phyloP scores from a whole-genome alignment of 2,329 filamentous ascomycete species.

The Hymenoscyphus fraxineus region DNA sequence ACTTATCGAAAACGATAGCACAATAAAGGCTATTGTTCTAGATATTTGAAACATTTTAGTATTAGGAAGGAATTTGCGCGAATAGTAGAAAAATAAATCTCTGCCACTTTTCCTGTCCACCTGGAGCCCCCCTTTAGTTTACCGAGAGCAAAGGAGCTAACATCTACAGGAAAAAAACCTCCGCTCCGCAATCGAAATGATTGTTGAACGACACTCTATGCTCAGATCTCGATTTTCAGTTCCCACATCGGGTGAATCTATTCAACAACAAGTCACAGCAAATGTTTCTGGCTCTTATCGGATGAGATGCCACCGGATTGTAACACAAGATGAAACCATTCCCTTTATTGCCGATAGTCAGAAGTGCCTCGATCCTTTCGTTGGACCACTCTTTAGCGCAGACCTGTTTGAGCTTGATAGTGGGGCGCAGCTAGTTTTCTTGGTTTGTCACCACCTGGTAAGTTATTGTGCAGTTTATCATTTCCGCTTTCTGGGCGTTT shows the following conservation, averaged over 20 bases:
- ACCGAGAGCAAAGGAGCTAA: too few species aligned
- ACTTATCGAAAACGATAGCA: too few species aligned
- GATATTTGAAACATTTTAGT: too few species aligned
- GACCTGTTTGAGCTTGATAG: conserved; percentile 23
- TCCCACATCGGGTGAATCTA: conserved; percentile 26
- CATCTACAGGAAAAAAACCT: conserved; percentile 7
- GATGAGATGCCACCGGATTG: conserved; percentile 4
- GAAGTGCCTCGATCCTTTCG: conserved; percentile 31
- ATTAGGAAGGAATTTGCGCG: too few species aligned
- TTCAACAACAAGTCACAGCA: conserved; percentile 36
- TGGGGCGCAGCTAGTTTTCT: conserved; percentile 35
- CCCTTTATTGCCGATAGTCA: conserved; percentile 25
- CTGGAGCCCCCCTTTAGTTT: too few species aligned
- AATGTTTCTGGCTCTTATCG: conserved; percentile 17
- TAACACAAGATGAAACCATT: background rate
- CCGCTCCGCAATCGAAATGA: conserved; percentile 28
- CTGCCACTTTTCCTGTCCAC: too few species aligned
- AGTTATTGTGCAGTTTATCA: too few species aligned
- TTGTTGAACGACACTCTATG: conserved; percentile 39
- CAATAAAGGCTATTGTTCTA: too few species aligned
- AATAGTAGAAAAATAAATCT: too few species aligned
- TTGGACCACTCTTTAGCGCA: conserved; percentile 23
- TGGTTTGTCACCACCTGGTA: conserved; percentile 27
- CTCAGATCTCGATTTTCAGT: conserved; percentile 37
- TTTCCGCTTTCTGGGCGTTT: too few species aligned